Evolutionary conservation across 1,139 yeast species (phyloP), one percentile per base, ranked within the genome.

Genomic region (Kluyveromyces sp.): DNA sequence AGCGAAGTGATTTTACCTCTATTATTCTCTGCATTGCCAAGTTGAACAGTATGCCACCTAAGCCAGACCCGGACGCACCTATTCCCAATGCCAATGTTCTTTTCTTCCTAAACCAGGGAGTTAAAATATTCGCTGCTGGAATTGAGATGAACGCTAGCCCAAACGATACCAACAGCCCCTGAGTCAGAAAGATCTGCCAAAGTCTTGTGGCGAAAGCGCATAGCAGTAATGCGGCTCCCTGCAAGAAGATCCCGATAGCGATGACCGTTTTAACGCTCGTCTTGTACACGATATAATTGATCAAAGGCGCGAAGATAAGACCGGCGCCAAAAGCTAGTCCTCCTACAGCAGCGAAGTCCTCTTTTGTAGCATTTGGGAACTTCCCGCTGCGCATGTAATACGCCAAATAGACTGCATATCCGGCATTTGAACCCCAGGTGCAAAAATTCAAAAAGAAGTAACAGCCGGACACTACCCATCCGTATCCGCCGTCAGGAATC

Each of bases 361-460:
- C 65, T 48, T 68, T 65, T 0, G 73, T 63, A 1, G 80, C 81
- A 1, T 75, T 80, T 2, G 71, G 68, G 49, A 78, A 80, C 4
- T 66, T 60, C 45, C 71, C 57, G 18, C 64, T 48, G 3, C 65
- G 52, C 18, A 76, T 57, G 55, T 78, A 82, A 55, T 72, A 75
- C 39, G 74, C 73, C 36, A 82, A 63, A 54, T 77, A 81, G 11
- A 82, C 80, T 11, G 86, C 83, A 52, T 68, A 80, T 0, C 74
- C 71, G 1, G 85, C 72, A 53, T 78, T 80, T 16, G 79, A 67
- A 16, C 88, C 89, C 89, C 89, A 82, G 1, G 84, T 74, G 22
- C 77, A 64, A 46, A 75, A 67, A 45, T 69, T 71, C 48, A 76
- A 69, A 15, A 71, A 61, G 67, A 75, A 68, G 6, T 72, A 71